phyloP scores from a whole-genome alignment of 1,139 yeast genomes.

The Yamadazyma kanchanaburiensis region DNA sequence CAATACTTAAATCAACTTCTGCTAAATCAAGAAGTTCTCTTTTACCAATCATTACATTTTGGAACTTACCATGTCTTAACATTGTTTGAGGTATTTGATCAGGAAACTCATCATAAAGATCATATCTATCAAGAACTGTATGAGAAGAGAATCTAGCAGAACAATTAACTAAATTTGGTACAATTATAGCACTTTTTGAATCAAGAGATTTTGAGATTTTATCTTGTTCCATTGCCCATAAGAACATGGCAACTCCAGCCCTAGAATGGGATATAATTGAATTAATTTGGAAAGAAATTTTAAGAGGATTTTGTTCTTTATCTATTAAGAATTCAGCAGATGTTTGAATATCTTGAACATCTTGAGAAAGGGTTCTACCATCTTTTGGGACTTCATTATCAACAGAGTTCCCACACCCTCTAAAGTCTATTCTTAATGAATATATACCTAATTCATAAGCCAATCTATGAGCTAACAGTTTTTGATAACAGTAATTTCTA shows the following conservation, averaged over 20 bases:
- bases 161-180: conserved; percentile 70
- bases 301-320: conserved; percentile 33
- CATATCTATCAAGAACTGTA: conserved; percentile 37
- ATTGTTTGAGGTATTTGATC: conserved; percentile 25
- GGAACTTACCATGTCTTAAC: conserved; percentile 50
- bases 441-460: conserved; percentile 59
- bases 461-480: conserved; percentile 55
- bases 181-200: conserved; percentile 25
- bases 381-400: conserved; percentile 37
- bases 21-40: conserved; percentile 57
- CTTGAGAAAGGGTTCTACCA: conserved; percentile 63
- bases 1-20: conserved; percentile 41
- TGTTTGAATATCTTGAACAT: conserved; percentile 62
- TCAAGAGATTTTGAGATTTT: conserved; percentile 23
- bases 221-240: conserved; percentile 58
- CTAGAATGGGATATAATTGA: conserved; percentile 74
- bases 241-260: conserved; percentile 74
- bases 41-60: conserved; percentile 36
- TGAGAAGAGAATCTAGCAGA: conserved; percentile 55
- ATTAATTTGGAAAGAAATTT: conserved; percentile 44
- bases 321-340: conserved; percentile 44
- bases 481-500: conserved; percentile 74
- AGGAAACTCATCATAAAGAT: conserved; percentile 15
- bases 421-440: conserved; percentile 74
- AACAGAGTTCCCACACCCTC: conserved; percentile 80